Evolutionary conservation across 192 early-diverging fungal species (phyloP), one percentile per base, ranked within the genome.

Genomic region (Spizellomyces sp.): DNA sequence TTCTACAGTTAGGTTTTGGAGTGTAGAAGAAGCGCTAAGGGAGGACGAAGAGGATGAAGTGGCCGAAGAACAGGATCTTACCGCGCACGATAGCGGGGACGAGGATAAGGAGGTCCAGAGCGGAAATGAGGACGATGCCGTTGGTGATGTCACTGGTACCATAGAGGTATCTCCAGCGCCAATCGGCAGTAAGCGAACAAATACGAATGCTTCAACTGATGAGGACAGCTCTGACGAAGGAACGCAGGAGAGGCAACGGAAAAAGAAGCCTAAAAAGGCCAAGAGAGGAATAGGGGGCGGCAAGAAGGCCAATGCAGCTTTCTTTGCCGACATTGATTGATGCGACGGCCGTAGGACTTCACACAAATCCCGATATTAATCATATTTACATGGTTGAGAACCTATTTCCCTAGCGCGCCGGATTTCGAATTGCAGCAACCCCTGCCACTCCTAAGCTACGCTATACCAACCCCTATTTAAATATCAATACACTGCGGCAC

Each of bases 1-100:
- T 75, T 79, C 90, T 52, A 84, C 84, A 4, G 86, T 99, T 27
- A 88, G 90, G 62, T 93, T 99, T 74, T 99, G 96, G 95, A 81
- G 84, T 46, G 73, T 81, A 36, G 80, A 77, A 2, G 70, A 79
- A 10, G 81, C 82, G 48, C 74, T 84, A n/a, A 70, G 64, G 43
- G 80, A 75, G 9, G 84, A 80, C 3, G 81, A 81, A 7, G 79
- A 80, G 1, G 82, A 76, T 14, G 77, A 85, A 36, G 27, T 36
- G 27, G 27, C 27, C 27, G 27, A 36, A 36, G 27, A 36, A 36
- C 27, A 36, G 27, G 27, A 36, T 36, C 27, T 36, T 36, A 36
- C 27, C 27, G 27, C 27, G 27, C 27, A 36, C n/a, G 67, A 48
- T 92, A 58, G 77, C 77, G 63, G 67, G 86, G 60, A 87, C 84